Conservation (phyloP, 345 rosid genomes). For the Streptanthus diversifolius region DNA sequence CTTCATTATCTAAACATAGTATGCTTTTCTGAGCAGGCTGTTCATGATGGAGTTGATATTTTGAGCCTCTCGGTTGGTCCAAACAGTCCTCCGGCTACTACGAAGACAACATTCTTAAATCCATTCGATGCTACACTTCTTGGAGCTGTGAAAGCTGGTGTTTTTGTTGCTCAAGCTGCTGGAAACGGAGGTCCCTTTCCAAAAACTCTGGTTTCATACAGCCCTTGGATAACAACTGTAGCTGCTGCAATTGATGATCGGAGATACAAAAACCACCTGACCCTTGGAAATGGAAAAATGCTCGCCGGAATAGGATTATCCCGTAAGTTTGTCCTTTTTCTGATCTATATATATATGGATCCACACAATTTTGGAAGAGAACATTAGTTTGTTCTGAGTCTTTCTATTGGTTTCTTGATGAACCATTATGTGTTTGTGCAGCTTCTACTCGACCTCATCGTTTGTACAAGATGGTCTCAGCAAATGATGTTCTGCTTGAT, state of each 20-base stretch:
- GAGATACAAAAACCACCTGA: conserved; percentile 87
- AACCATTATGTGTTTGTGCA: conserved; percentile 39
- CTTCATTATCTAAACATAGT: background rate
- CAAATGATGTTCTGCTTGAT: conserved; percentile 89
- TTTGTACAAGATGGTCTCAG: conserved; percentile 82
- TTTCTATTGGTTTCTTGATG: background rate
- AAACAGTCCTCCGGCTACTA: conserved; percentile 87
- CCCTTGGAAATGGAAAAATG: conserved; percentile 78
- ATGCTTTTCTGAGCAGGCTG: conserved; percentile 65
- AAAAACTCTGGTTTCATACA: conserved; percentile 86
- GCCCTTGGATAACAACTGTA: conserved; percentile 97
- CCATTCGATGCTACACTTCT: conserved; percentile 97
- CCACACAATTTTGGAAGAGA: background rate
- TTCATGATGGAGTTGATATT: conserved; percentile 96
- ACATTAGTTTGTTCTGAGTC: background rate
- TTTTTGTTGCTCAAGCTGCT: conserved; percentile 96
- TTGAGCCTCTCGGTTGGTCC: conserved; percentile 96
- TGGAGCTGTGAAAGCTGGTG: conserved; percentile 96
- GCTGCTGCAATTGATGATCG: conserved; percentile 98
- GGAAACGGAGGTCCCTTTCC: conserved; percentile 99
- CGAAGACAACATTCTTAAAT: conserved; percentile 80
- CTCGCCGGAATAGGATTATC: conserved; percentile 87
- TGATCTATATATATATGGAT: background rate
- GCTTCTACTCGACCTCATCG: conserved; percentile 79
- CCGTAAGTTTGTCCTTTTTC: conserved; percentile 49